Base-by-base conservation (phyloP, 1,139 yeast genomes). In the Suhomyces yuchorum region DNA sequence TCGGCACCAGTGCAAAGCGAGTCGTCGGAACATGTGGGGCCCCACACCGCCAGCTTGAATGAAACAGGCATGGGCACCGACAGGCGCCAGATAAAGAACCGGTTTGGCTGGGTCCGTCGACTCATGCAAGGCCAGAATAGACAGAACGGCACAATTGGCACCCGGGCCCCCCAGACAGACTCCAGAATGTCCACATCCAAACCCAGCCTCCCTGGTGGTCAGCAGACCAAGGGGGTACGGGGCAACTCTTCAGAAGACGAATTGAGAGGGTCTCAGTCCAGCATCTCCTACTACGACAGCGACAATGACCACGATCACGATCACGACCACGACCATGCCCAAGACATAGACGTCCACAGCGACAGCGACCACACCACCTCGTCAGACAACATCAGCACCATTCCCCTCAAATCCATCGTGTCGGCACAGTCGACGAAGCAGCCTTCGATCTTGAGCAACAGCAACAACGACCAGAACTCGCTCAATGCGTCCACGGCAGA, bases 401-500 rank as follows among this genome's bases (percentile, higher is more conserved):
- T 70, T 3, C 85, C 86, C 0, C 62, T 81, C 42, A 72, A 79
- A 51, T 80, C 85, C 17, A 66, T 79, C 38, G 67, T 75, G 19
- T 78, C 83, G 1, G 61, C 70, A 1, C 81, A 82, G 32, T 72
- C 78, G n/a, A 75, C 79, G 6, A 67, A 68, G 46, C 58, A 76
- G 2, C 77, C 80, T 0, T 71, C 77, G 8, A 69, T 75, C 3
- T 58, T 75, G 42, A 74, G 83, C 68, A 63, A 75, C 60, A 52
- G 66, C 57, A 49, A 48, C 20, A 53, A 71, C 2, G 80, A 73
- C 63, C 56, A 58, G 59, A 47, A 66, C 61, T 56, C 78, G 55
- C 59, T 68, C 24, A 71, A 70, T 50, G 77, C 80, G 1, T 76
- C 82, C 2, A 79, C 84, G 0, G 76, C 81, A 1, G 79, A 78